Evolutionary conservation across 257 asterid species (phyloP), one percentile per base, ranked within the genome.

Genomic region (Coffea canephora): DNA sequence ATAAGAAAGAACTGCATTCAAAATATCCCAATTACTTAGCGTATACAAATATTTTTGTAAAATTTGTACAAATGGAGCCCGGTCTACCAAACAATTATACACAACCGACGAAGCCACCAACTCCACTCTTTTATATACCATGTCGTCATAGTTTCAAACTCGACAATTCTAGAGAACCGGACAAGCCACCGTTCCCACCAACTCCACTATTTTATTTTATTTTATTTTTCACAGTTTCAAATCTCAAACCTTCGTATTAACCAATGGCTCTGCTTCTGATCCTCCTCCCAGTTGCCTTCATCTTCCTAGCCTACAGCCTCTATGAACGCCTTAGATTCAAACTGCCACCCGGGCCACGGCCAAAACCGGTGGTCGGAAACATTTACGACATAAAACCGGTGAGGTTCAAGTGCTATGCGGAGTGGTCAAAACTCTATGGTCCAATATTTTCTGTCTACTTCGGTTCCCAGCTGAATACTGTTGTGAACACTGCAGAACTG

Each of bases 231-330:
- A 14, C 3, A 3, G 39, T 31, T 8, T 27, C 25, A 57, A 57
- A 5, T 1, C 12, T 6, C 41, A 31, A 14, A 25, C 12, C 46
- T 3, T 73, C 49, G 4, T 15, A 74, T 18, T 8, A 3, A 4
- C 76, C 39, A 2, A 91, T 89, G 92, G 88, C 76, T 54, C 65
- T 86, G 61, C 66, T 89, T 1, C 23, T 73, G 0, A 3, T 85
- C 55, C 49, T 79, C 82, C 49, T 85, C 82, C 48, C 88, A 5
- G 31, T 81, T 8, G n/a, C 79, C 57, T 52, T 86, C 82, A 12
- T 84, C 46, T 67, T 87, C 83, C 62, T 84, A 43, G 82, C 77
- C 74, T 89, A 89, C 89, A 83, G 83, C 41, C 84, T 91, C 48
- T 84, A 78, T 77, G 83, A 69, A 25, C 83, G 85, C 23, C 75